Evolutionary conservation across 768 basidiomycete genomes (phyloP), one percentile per base, ranked within the genome.

Genomic region (Naganishia friedmannii): DNA sequence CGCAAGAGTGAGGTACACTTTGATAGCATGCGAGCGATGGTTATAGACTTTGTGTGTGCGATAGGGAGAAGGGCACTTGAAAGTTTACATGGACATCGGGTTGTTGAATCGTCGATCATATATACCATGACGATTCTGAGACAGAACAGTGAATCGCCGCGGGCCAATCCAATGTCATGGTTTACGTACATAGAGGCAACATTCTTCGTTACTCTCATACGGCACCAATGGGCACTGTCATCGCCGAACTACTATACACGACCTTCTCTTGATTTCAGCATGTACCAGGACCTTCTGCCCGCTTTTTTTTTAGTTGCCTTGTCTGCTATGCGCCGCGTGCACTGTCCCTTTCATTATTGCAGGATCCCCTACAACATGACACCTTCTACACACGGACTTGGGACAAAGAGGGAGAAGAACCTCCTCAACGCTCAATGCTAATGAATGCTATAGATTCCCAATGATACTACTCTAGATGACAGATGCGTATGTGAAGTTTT

Each of bases 51-150:
- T n/a, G 48, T 7, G 12, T 3, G 3, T 26, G 15, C 12, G n/a
- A 23, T 8, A 51, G 48, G 48, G n/a, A 13, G 13, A 51, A 13
- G 6, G 23, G n/a, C 6, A n/a, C n/a, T 51, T n/a, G 15, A 26
- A 51, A 7, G n/a, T 12, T 51, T 46, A 17, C n/a, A n/a, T n/a
- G n/a, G 34, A 37, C 34, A 37, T 37, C 34, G 34, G n/a, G n/a
- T n/a, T n/a, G 4, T 37, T 37, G n/a, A 26, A n/a, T 21, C 48
- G 23, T 42, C 48, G 48, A 21, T 51, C 48, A 51, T 51, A 51
- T 51, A 51, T 51, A 21, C n/a, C n/a, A 51, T 51, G 48, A 51
- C 48, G 48, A 51, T 51, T 51, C 48, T 51, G n/a, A 51, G 48
- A 51, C 48, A 51, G 1, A 8, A n/a, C 42, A 51, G n/a, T 21